Conservation (phyloP, 2,329 filamentous ascomycete species). For the Hypoxylon rubiginosum region DNA sequence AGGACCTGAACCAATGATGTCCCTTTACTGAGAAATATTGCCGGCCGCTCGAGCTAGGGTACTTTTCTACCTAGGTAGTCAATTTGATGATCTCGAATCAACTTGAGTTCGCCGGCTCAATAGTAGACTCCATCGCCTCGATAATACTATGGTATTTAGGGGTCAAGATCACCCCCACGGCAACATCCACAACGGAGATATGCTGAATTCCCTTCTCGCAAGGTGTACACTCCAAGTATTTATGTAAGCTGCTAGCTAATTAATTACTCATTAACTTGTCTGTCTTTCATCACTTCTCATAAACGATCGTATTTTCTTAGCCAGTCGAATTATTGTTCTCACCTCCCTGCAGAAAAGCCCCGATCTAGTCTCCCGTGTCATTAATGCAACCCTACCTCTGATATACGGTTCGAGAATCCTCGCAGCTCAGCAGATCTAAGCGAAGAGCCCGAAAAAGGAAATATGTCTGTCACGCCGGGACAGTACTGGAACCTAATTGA, state of each 20-base stretch:
- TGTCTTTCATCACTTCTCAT: not conserved
- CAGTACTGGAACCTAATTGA: constrained; percentile 44
- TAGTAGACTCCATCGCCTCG: not conserved
- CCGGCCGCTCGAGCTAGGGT: no score
- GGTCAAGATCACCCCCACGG: not conserved
- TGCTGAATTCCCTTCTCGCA: not conserved
- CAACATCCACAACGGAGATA: not conserved
- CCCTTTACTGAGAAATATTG: not conserved
- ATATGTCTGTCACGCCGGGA: constrained; percentile 41
- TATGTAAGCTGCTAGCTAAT: constrained; percentile 8
- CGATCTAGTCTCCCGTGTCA: not conserved
- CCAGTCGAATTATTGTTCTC: not conserved
- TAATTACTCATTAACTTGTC: not conserved
- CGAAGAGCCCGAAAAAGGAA: constrained; percentile 10
- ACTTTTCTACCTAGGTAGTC: no score
- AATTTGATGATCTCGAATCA: not conserved
- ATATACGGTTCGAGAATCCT: not conserved
- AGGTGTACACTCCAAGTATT: not conserved
- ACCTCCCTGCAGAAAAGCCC: not conserved
- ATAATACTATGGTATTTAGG: not conserved
- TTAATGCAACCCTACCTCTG: not conserved
- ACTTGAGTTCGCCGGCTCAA: not conserved
- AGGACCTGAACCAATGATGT: not conserved
- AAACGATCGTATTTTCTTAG: not conserved
- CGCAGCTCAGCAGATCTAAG: not conserved